Percentiles rank a stretch among this genome's conserved stretches.
These are phyloP conservation scores for Boletus tomentosulus DNA, from an alignment of 768 basidiomycete genomes.

Conservation along the genomic window DNA sequence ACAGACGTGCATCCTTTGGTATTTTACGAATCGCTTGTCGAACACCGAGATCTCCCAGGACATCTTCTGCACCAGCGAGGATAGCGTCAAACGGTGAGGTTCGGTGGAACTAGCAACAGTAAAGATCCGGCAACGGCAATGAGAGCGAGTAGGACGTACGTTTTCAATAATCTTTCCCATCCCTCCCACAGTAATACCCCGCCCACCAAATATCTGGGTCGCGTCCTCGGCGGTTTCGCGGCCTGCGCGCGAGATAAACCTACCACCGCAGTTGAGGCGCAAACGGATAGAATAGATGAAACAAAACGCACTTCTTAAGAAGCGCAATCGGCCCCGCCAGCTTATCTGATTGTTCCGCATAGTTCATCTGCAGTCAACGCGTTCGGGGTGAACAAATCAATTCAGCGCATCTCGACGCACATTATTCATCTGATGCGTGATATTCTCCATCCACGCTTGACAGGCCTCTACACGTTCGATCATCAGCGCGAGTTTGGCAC, in stretches of 20 bases:
- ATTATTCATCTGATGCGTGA: conserved; percentile 92
- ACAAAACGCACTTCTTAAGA: conserved; percentile 69
- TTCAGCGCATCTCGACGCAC: conserved; percentile 35
- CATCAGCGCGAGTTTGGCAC: conserved; percentile 84
- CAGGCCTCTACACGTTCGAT: conserved; percentile 82
- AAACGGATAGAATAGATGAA: not conserved
- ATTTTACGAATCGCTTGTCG: conserved; percentile 70
- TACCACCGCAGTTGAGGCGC: conserved; percentile 24
- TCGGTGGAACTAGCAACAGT: conserved; percentile 59
- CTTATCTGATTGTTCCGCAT: conserved; percentile 77
- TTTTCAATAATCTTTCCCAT: conserved; percentile 86
- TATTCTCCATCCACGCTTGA: conserved; percentile 85
- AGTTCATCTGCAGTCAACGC: conserved; percentile 61
- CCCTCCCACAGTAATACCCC: conserved; percentile 80
- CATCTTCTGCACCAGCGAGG: conserved; percentile 76
- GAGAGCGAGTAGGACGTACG: conserved; percentile 37
- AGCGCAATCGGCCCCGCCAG: conserved; percentile 87
- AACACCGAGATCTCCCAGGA: conserved; percentile 69
- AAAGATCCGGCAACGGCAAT: not conserved
- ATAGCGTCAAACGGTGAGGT: conserved; percentile 84
- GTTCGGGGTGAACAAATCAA: not conserved
- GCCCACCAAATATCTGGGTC: conserved; percentile 84
- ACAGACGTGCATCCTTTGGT: conserved; percentile 48
- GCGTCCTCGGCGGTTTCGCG: conserved; percentile 60
- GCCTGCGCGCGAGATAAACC: conserved; percentile 59